These are phyloP conservation scores for Sporothrix pallida DNA, from an alignment of 2,329 filamentous ascomycete species.

Conservation along the genomic window DNA sequence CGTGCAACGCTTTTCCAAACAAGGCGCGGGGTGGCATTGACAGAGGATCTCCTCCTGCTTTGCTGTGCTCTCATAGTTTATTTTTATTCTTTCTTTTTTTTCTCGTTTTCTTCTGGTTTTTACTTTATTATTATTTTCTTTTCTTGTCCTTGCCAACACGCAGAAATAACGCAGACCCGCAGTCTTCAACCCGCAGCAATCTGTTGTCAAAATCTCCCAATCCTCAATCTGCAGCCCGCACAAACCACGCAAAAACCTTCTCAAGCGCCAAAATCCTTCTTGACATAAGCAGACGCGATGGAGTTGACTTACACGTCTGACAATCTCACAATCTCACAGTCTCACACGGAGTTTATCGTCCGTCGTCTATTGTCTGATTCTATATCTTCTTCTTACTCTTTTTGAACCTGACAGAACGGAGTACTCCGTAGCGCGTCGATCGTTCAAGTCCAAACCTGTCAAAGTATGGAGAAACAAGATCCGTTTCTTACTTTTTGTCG, in stretches of 20 bases:
- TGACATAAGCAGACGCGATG: no score
- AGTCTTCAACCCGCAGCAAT: background rate
- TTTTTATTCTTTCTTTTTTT: background rate
- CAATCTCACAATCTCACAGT: background rate
- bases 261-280: constrained; percentile 14
- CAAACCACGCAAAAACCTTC: constrained; percentile 23
- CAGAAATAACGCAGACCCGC: background rate
- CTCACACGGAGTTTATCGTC: background rate
- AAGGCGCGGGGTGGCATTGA: background rate
- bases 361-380: no score
- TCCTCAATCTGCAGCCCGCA: background rate
- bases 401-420: background rate
- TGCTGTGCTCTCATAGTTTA: background rate
- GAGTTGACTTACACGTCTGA: background rate
- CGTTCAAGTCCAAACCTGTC: no score
- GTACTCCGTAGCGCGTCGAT: background rate
- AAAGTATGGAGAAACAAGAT: no score
- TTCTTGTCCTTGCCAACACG: background rate
- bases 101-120: background rate
- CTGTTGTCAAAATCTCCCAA: no score
- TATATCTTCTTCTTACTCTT: no score
- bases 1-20: constrained; percentile 18
- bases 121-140: background rate
- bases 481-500: no score
- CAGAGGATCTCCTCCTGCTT: background rate